Evolutionary conservation across 768 basidiomycete genomes (phyloP), one percentile per base, ranked within the genome.

Genomic region (Chalciporus sphaerocephalus): DNA sequence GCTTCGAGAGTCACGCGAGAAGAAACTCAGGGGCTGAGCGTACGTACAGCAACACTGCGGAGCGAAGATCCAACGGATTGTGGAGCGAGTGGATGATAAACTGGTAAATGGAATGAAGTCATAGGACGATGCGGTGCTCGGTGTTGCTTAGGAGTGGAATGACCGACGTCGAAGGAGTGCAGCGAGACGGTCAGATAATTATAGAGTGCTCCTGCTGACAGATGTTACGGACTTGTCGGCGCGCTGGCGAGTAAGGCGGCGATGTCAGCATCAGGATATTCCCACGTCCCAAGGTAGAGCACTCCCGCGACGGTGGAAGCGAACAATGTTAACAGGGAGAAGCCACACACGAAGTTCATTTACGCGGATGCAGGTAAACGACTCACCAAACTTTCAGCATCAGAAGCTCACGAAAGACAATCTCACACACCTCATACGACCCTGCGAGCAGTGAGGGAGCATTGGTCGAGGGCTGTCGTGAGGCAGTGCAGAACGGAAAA

Each of bases 91-190:
- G 27, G 25, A 27, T 27, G 5, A 27, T 10, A 32, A 15, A n/a
- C 2, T 32, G 30, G 30, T 15, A 32, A 32, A n/a, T n/a, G 4
- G 2, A n/a, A 15, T 32, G 30, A 32, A 5, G n/a, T 32, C 30
- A 32, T 32, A n/a, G 30, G 8, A 6, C 9, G n/a, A 32, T 32
- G 18, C 41, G 12, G 41, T 34, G 41, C 22, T 42, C 32, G 41
- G 41, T 42, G 41, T 42, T 42, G 32, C 32, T 15, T n/a, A 24
- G 32, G 21, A 22, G 30, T 32, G 30, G 32, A 42, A 42, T 33
- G 30, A 16, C 41, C 21, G 32, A 42, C 18, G 41, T 42, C 16
- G 37, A 38, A 23, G n/a, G n/a, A n/a, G n/a, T n/a, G n/a, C n/a
- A n/a, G n/a, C n/a, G 24, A 25, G 24, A 13, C 28, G 3, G 13